Base-by-base conservation (phyloP, 345 rosid species). In the Eucalyptus curtisii region DNA sequence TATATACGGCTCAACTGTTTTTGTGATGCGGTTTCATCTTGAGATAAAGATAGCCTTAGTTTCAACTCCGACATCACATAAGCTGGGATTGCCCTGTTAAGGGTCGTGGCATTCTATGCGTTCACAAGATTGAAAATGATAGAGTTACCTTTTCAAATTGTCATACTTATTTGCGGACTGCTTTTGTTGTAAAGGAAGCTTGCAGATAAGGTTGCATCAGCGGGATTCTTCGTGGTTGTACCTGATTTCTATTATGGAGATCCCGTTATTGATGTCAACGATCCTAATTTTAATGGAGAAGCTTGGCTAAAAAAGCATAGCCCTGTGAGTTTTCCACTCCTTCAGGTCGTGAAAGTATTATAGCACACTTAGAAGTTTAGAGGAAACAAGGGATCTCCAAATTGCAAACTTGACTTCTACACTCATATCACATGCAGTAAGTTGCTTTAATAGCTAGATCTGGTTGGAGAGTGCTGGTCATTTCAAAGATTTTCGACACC, bases 151-250 rank as follows among this genome's bases (percentile, higher is more conserved):
- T 37, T 17, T 82, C 45, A 40, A 31, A 37, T 76, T 76, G 82
- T 37, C 82, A 5, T 76, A 76, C 45, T 87, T 64, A 57, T 66
- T 88, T 40, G 45, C n/a, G 3, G 55, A 86, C 48, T 80, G 44
- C 44, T 33, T 61, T 85, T 5, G 12, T 89, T 50, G 5, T 49
- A 86, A 55, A 93, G 92, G 92, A 93, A 91, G 49, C 91, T 93
- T 8, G 93, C 93, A 16, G 93, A 93, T 90, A 91, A 91, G 84
- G 86, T 89, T 87, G 94, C 91, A 25, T 89, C 92, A 17, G 89
- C 88, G 3, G 92, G 89, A 86, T 93, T 90, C 91, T 88, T 88
- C 8, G 92, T 90, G 42, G 85, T 88, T 12, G 94, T 89, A 81
- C 90, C 90, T 8, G 90, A 89, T 84, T 89, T 89, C 90, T 89